Conservation (phyloP, 768 basidiomycete genomes). For the Amanita pseudoporphyria region DNA sequence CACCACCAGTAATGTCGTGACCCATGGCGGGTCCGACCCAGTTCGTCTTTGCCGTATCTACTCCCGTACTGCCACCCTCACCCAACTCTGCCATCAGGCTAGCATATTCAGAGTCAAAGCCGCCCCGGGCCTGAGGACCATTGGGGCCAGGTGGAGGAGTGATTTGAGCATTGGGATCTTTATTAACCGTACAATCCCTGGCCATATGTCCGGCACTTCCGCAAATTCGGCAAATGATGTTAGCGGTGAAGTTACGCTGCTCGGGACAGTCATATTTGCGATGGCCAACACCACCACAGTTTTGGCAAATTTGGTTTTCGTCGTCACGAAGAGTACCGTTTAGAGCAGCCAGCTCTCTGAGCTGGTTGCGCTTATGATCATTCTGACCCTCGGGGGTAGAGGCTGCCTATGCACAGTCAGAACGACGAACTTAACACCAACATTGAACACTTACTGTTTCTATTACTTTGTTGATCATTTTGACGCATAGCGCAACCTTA, state of each 20-base stretch:
- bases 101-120: constrained; percentile 97
- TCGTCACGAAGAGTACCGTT: constrained; percentile 99
- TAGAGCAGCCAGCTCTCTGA: constrained; percentile 92
- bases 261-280: constrained; percentile 99
- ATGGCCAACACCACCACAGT: constrained; percentile 88
- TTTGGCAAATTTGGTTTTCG: constrained; percentile 99
- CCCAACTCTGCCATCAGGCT: constrained; percentile 97
- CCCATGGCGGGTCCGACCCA: constrained; percentile 42
- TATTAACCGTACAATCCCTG: constrained; percentile 91
- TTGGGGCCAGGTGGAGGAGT: constrained; percentile 30
- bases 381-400: constrained; percentile 99
- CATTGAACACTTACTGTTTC: constrained; percentile 66
- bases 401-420: constrained; percentile 60
- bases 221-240: constrained; percentile 98
- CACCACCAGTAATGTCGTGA: constrained; percentile 65
- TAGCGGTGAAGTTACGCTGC: constrained; percentile 97
- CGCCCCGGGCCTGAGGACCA: constrained; percentile 53
- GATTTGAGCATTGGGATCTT: constrained; percentile 66
- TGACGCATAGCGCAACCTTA: constrained; percentile 86
- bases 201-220: constrained; percentile 99
- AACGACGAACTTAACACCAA: not conserved
- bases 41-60: constrained; percentile 42
- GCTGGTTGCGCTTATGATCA: constrained; percentile 98
- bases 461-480: constrained; percentile 94
- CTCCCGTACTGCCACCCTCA: constrained; percentile 54